A percentile compares a stretch with the other conserved stretches of the same genome.
Conservation (phyloP, 257 asterid genomes). For the Nemophila menziesii region DNA sequence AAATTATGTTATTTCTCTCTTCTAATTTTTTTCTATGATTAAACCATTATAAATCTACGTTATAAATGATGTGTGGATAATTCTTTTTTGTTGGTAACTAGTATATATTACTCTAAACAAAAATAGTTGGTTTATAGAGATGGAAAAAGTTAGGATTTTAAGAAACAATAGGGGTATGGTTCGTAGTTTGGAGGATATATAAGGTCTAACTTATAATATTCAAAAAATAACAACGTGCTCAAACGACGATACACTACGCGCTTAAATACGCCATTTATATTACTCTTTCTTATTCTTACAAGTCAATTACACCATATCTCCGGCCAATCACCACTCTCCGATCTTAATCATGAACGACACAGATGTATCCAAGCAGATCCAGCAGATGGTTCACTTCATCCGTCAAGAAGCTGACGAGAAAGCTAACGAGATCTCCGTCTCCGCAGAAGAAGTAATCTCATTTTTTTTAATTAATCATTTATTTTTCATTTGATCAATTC, state of each 20-base stretch:
- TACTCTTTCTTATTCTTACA: no score
- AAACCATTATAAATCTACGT: no score
- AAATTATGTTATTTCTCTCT: no score
- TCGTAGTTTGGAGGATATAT: neutral
- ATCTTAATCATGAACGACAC: constrained; percentile 69
- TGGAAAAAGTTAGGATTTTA: neutral
- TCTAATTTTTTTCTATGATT: no score
- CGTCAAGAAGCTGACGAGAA: constrained; percentile 98
- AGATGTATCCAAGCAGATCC: constrained; percentile 96
- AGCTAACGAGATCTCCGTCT: constrained; percentile 89
- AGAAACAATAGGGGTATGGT: neutral
- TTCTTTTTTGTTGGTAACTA: no score
- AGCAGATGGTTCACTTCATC: constrained; percentile 98
- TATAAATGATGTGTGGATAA: no score
- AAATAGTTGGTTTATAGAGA: no score
- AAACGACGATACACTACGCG: neutral
- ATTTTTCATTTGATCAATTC: neutral
- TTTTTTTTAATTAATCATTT: neutral
- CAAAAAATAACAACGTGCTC: neutral
- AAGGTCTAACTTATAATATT: neutral
- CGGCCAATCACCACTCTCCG: constrained; percentile 12
- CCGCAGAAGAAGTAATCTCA: constrained; percentile 75
- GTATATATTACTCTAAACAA: neutral
- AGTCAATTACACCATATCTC: no score
- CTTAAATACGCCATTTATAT: no score